phyloP scores from a whole-genome alignment of 2,329 filamentous ascomycete species.

The Fusarium nisikadoi region DNA sequence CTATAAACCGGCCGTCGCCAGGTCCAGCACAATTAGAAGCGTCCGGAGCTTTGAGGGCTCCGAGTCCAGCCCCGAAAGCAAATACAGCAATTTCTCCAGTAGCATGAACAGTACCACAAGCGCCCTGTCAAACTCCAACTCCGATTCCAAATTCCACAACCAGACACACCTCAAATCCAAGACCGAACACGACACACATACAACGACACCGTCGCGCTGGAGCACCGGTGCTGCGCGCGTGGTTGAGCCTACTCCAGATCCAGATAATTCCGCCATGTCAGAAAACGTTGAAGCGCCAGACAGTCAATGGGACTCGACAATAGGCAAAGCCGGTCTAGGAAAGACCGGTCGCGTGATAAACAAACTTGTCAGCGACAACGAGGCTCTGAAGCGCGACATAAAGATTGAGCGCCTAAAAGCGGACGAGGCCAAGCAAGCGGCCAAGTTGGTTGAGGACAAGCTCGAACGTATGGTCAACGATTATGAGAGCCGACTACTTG shows the following conservation, averaged over 20 bases:
- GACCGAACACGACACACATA: slow-evolving; percentile 48
- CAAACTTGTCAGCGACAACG: slow-evolving; percentile 82
- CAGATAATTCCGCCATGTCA: slow-evolving; percentile 42
- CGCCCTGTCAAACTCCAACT: slow-evolving; percentile 55
- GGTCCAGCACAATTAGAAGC: slow-evolving; percentile 63
- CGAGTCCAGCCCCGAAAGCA: slow-evolving; percentile 58
- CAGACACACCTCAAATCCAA: slow-evolving; percentile 50
- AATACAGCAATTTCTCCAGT: slow-evolving; percentile 65
- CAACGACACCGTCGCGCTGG: slow-evolving; percentile 48
- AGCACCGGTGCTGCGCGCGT: slow-evolving; percentile 46
- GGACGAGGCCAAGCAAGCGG: slow-evolving; percentile 76
- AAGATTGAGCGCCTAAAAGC: slow-evolving; percentile 72
- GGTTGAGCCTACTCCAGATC: slow-evolving; percentile 45
- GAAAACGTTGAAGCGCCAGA: slow-evolving; percentile 50
- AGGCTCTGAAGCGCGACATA: slow-evolving; percentile 78
- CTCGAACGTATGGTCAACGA: slow-evolving; percentile 75
- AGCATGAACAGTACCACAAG: slow-evolving; percentile 66
- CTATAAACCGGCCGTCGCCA: slow-evolving; percentile 48
- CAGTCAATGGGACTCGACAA: slow-evolving; percentile 70
- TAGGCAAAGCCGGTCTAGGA: slow-evolving; percentile 75
- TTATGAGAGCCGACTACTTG: slow-evolving; percentile 75
- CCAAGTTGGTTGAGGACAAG: slow-evolving; percentile 75
- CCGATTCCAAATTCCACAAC: slow-evolving; percentile 49
- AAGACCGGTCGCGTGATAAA: slow-evolving; percentile 85
- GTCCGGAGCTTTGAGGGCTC: slow-evolving; percentile 66